phyloP scores from a whole-genome alignment of 2,329 filamentous ascomycete species.

The Diaporthe velutina region DNA sequence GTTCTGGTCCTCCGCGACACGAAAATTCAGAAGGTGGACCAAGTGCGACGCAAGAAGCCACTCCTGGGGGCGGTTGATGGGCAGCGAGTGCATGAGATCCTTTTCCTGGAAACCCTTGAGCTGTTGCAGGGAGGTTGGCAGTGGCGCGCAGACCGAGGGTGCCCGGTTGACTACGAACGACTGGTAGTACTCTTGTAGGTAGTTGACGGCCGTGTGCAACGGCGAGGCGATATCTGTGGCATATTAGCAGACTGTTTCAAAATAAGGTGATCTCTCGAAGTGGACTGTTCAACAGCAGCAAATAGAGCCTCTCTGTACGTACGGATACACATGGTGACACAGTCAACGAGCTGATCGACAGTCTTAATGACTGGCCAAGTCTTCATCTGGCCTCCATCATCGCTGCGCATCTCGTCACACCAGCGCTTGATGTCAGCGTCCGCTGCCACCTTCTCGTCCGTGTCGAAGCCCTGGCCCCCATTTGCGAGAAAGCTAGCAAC shows the following conservation, averaged over 20 bases:
- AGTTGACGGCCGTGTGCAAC: slow-evolving; percentile 64
- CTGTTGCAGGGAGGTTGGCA: slow-evolving; percentile 48
- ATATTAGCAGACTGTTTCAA: background rate
- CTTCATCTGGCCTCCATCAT: slow-evolving; percentile 51
- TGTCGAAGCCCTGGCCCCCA: slow-evolving; percentile 47
- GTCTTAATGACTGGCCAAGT: slow-evolving; percentile 58
- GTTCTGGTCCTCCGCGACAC: slow-evolving; percentile 55
- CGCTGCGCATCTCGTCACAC: slow-evolving; percentile 55
- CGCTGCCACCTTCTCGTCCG: slow-evolving; percentile 47
- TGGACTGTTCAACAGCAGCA: background rate
- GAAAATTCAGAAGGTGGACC: slow-evolving; percentile 59
- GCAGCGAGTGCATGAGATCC: slow-evolving; percentile 55
- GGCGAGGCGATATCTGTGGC: slow-evolving; percentile 58
- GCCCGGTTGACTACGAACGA: slow-evolving; percentile 61
- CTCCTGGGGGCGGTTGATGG: slow-evolving; percentile 55
- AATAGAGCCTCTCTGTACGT: background rate
- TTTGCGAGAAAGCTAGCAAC: slow-evolving; percentile 53
- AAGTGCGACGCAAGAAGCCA: slow-evolving; percentile 61
- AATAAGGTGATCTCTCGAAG: background rate
- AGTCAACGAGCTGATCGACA: slow-evolving; percentile 57
- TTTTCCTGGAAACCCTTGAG: slow-evolving; percentile 49
- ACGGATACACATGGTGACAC: slow-evolving; percentile 63
- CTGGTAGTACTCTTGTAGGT: slow-evolving; percentile 64
- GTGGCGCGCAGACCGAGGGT: slow-evolving; percentile 50
- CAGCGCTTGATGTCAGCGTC: slow-evolving; percentile 54